These are phyloP conservation scores for Sideroxylon spinosum DNA, from an alignment of 179 eudicot species.

Conservation along the genomic window DNA sequence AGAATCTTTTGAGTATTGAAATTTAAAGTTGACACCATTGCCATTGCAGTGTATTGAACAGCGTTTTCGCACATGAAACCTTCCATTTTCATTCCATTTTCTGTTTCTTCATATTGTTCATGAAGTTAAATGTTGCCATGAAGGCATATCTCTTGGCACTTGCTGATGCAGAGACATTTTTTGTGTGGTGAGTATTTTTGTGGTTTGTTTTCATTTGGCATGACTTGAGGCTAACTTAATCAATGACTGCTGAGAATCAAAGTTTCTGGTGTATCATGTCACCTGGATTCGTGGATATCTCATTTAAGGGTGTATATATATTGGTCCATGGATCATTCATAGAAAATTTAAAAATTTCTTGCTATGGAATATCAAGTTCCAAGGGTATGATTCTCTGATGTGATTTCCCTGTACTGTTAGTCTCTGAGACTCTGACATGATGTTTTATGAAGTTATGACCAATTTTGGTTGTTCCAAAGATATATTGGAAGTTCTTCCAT, in stretches of 20 bases:
- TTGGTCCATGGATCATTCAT: slow-evolving; percentile 11
- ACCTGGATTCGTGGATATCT: not conserved
- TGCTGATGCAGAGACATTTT: not conserved
- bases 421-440: not conserved
- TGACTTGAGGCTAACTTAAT: slow-evolving; percentile 1
- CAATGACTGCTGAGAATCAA: not conserved
- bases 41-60: not conserved
- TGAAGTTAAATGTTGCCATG: not conserved
- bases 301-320: not conserved
- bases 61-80: too few species aligned
- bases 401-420: not conserved
- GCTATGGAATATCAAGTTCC: not conserved
- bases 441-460: not conserved
- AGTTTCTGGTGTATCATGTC: slow-evolving; percentile 7
- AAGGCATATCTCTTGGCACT: not conserved
- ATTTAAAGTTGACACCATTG: not conserved
- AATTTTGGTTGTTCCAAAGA: slow-evolving; percentile 7
- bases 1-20: not conserved
- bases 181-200: not conserved
- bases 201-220: not conserved
- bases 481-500: not conserved
- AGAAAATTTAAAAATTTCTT: not conserved
- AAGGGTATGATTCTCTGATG: not conserved
- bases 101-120: too few species aligned
- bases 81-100: too few species aligned